phyloP scores from a whole-genome alignment of 495 filamentous ascomycete species.

The Pseudevernia furfuracea region DNA sequence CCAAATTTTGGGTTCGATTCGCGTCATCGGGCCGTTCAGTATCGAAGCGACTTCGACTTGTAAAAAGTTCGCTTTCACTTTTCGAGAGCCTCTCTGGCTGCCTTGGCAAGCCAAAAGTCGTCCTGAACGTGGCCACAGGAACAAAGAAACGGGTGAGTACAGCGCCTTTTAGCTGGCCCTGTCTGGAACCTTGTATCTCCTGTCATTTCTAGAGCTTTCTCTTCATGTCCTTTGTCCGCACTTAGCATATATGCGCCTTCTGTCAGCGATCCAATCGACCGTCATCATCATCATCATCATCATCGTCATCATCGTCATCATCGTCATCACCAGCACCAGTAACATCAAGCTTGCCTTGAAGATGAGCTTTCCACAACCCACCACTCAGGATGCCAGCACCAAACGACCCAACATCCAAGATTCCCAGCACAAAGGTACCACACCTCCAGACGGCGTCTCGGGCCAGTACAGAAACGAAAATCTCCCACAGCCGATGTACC shows the following conservation, averaged over 20 bases:
- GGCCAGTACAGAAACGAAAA: background rate
- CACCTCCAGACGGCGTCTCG: background rate
- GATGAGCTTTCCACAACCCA: background rate
- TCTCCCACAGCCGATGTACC: background rate
- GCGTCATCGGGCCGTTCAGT: constrained; percentile 78
- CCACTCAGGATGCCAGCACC: no score
- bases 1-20: constrained; percentile 76
- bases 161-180: background rate
- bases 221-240: background rate
- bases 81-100: no score
- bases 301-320: background rate
- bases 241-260: background rate
- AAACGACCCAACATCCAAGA: background rate
- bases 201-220: background rate
- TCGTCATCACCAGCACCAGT: no score
- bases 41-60: no score
- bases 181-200: background rate
- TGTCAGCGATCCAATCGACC: background rate
- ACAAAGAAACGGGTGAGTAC: background rate
- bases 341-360: background rate
- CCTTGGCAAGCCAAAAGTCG: no score
- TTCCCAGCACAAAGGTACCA: no score
- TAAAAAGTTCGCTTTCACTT: no score
- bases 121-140: no score
- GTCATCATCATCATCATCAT: background rate